A percentile compares a stretch with the other conserved stretches of the same genome.
Conservation (phyloP, 805 yeast species). For the Spencermartinsiella europaea region DNA sequence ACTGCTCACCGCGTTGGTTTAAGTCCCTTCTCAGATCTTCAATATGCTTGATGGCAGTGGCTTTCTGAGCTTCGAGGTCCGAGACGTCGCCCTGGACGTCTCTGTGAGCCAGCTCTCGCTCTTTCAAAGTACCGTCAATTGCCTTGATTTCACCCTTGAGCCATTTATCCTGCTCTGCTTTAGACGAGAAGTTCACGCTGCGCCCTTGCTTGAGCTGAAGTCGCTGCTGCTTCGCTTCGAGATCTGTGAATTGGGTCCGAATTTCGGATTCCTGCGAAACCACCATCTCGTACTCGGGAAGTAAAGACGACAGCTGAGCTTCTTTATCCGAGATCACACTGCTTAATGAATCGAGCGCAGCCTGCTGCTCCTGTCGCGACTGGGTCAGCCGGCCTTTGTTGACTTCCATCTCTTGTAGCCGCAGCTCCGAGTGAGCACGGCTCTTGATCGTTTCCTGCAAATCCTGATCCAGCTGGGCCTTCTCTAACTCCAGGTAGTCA, state of each 20-base stretch:
- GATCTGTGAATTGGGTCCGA: constrained; percentile 37
- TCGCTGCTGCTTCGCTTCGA: constrained; percentile 51
- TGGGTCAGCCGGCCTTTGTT: constrained; percentile 17
- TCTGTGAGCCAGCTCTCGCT: constrained; percentile 27
- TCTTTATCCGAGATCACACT: constrained; percentile 12
- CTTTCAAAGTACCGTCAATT: constrained; percentile 30
- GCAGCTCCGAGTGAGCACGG: constrained; percentile 34
- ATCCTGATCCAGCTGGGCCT: constrained; percentile 47
- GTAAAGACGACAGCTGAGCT: constrained; percentile 5
- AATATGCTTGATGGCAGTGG: constrained; percentile 10
- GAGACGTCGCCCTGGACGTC: constrained; percentile 23
- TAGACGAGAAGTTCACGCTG: constrained; percentile 50
- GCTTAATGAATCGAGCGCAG: constrained; percentile 34
- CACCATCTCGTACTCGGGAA: constrained; percentile 22
- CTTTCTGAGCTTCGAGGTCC: constrained; percentile 15
- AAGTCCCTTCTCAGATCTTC: constrained; percentile 11
- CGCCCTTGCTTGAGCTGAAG: constrained; percentile 70
- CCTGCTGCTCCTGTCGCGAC: constrained; percentile 26
- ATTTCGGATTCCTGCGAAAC: constrained; percentile 38
- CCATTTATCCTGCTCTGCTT: constrained; percentile 64
- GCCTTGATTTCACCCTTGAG: constrained; percentile 46
- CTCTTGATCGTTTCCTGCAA: constrained; percentile 35
- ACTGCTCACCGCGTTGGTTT: constrained; percentile 20
- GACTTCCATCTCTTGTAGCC: constrained; percentile 29
- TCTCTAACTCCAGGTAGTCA: constrained; percentile 52